Evolutionary conservation across 2,329 filamentous ascomycete species (phyloP), one percentile per base, ranked within the genome.

Genomic region (Phoma sp.): DNA sequence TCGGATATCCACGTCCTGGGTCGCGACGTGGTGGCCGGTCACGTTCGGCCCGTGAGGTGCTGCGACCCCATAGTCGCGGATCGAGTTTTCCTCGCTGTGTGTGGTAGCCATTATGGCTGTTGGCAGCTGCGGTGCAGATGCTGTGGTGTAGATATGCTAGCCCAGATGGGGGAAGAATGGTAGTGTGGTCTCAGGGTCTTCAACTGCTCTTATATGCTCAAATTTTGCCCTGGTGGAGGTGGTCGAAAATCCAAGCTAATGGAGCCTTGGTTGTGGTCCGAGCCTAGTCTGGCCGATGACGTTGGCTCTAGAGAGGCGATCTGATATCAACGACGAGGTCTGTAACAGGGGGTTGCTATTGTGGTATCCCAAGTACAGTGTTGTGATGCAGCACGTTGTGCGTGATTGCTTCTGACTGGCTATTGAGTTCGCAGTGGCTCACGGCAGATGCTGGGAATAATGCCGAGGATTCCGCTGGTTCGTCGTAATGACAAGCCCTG

Each of bases 1-100:
- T 64, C 64, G 71, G 62, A 73, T 68, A 43, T 71, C 67, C 15
- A 67, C 53, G 40, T 80, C 71, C 41, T 70, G 68, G 12, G 78
- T 80, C 8, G 77, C 78, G 36, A 76, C 72, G 57, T 81, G 79
- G 13, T 76, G 62, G 53, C 76, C 77, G 25, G 62, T 65, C 70
- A 76, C 74, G 65, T 81, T 81, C 25, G 79, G 80, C 6, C 79
- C 79, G 63, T 81, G 80, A 50, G 79, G 80, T 17, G 77, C 79
- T 47, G 78, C 79, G 22, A 76, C 62, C 33, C 79, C 78, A 63
- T 80, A 81, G 68, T 81, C 78, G 45, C 78, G 74, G 55, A 81
- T 72, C 19, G 65, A 68, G n/a, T 58, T 55, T 33, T 51, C 53
- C 29, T 55, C 44, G 33, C 41, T 39, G 39, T 44, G 22, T 17